Percentiles rank a stretch among this genome's conserved stretches.
Conservation (phyloP, 2,329 filamentous ascomycete genomes). For the Aureobasidium mangrovei region DNA sequence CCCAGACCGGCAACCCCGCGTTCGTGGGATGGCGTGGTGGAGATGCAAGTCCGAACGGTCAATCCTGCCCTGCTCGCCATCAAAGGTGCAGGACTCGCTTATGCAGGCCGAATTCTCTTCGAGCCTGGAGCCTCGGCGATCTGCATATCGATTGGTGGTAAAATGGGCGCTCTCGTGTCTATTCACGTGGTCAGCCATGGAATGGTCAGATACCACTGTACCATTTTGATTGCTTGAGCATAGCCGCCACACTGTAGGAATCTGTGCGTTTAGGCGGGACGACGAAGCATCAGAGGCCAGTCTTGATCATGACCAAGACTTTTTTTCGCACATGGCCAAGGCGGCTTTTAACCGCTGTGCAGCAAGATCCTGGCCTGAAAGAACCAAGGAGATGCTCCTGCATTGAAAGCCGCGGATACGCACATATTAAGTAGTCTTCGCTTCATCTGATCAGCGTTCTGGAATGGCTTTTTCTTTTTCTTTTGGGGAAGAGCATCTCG, state of each 20-base stretch:
- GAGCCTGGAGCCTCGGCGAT: not conserved
- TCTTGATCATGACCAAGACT: too few species aligned
- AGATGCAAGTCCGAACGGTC: not conserved
- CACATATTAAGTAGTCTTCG: too few species aligned
- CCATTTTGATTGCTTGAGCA: not conserved
- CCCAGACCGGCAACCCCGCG: constrained; percentile 5
- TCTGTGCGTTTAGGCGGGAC: not conserved
- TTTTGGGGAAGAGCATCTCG: too few species aligned
- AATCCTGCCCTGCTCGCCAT: not conserved
- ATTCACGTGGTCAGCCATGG: not conserved
- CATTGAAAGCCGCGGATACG: too few species aligned
- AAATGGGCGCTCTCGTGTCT: not conserved
- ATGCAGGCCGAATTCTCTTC: not conserved
- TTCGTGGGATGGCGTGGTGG: not conserved
- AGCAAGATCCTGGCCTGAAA: too few species aligned
- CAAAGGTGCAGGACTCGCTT: not conserved
- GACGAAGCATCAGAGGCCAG: too few species aligned
- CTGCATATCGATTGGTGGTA: constrained; percentile 5
- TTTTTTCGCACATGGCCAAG: too few species aligned
- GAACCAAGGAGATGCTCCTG: too few species aligned
- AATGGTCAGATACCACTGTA: not conserved
- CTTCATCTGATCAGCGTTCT: too few species aligned
- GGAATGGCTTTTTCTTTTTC: too few species aligned
- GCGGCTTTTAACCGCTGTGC: too few species aligned
- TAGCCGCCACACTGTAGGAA: not conserved